Conservation (phyloP, 225 moss, liverwort and hornwort genomes). For the Polytrichum formosum region DNA sequence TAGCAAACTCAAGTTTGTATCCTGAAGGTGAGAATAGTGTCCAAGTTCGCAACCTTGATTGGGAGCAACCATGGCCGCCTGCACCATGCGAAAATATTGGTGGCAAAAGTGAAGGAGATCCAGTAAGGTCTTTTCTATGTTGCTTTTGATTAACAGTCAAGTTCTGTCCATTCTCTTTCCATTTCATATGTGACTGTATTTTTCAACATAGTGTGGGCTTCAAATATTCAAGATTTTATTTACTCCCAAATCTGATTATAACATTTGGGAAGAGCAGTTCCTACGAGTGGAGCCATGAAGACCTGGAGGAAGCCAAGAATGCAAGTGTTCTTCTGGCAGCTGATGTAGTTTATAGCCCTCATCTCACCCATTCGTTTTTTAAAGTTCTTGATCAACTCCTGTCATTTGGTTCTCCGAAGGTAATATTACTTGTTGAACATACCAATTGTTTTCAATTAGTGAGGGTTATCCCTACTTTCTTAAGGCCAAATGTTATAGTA, state of each 20-base stretch:
- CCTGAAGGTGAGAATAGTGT: conserved; percentile 46
- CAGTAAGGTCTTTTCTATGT: too few relatives aligned
- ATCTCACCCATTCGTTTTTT: conserved; percentile 70
- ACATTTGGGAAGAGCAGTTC: conserved; percentile 13
- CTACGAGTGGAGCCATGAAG: conserved; percentile 54
- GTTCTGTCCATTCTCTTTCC: too few relatives aligned
- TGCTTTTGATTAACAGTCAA: too few relatives aligned
- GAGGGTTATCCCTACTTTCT: too few relatives aligned
- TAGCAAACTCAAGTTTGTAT: conserved; percentile 40
- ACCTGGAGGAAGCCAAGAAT: conserved; percentile 40
- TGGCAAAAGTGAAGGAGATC: conserved; percentile 20
- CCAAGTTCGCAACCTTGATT: conserved; percentile 77
- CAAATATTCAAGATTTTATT: too few relatives aligned
- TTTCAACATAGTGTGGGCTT: too few relatives aligned
- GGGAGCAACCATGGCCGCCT: conserved; percentile 66
- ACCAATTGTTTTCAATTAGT: too few relatives aligned
- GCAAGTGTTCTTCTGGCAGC: conserved; percentile 68
- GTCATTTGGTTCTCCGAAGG: conserved; percentile 46
- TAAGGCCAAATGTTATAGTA: too few relatives aligned
- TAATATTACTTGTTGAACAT: conserved; percentile 4
- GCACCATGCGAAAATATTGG: conserved; percentile 8
- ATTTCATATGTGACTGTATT: too few relatives aligned
- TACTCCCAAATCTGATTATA: neutral
- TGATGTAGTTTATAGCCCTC: conserved; percentile 65
- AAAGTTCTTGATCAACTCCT: conserved; percentile 58